Conservation (phyloP, 1,284 basidiomycete genomes). For the Malassezia arunalokei region DNA sequence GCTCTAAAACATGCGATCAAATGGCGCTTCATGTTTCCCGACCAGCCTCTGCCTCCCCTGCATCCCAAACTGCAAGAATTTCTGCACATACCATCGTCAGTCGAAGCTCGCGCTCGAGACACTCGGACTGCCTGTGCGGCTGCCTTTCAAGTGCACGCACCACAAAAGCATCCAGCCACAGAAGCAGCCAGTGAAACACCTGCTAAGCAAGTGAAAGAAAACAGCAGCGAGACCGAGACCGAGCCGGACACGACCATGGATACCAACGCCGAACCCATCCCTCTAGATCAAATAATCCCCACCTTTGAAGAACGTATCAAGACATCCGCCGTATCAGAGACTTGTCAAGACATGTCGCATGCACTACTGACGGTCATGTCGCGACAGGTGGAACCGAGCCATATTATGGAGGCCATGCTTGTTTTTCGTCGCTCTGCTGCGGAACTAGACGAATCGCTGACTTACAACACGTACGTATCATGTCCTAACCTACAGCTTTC, state of each 20-base stretch:
- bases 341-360: conserved; percentile 19
- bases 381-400: conserved; percentile 10
- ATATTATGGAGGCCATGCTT: conserved; percentile 2
- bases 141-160: neutral
- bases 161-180: neutral
- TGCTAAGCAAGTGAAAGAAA: neutral
- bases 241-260: neutral
- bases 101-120: conserved; percentile 50
- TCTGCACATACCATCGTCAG: conserved; percentile 61
- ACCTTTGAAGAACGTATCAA: conserved; percentile 20
- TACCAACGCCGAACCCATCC: neutral
- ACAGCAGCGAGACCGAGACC: neutral
- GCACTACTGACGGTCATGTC: conserved; percentile 18
- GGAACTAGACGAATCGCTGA: conserved; percentile 8
- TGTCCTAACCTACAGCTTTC: conserved; percentile 1
- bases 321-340: conserved; percentile 21
- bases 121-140: conserved; percentile 13
- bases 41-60: conserved; percentile 67
- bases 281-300: conserved; percentile 15
- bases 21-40: conserved; percentile 64
- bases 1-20: conserved; percentile 82
- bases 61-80: conserved; percentile 73
- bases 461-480: conserved; percentile 8
- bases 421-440: neutral
- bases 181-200: neutral